phyloP scores from a whole-genome alignment of 306 rosid genomes.

The Cercis canadensis region DNA sequence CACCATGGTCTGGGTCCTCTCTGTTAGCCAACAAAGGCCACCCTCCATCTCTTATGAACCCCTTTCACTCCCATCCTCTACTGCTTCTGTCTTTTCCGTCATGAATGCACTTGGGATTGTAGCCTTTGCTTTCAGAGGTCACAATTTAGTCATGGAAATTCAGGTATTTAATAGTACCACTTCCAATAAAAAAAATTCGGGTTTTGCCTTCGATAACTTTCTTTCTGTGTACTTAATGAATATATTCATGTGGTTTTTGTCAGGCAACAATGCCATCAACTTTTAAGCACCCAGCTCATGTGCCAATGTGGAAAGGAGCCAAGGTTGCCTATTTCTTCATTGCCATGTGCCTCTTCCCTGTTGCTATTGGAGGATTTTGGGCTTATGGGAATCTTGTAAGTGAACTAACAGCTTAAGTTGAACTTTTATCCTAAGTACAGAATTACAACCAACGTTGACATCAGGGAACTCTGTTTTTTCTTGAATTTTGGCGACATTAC shows the following conservation, averaged over 20 bases:
- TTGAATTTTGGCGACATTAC: background rate
- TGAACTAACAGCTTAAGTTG: slow-evolving; percentile 4
- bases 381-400: slow-evolving; percentile 96
- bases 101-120: slow-evolving; percentile 93
- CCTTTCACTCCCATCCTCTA: slow-evolving; percentile 54
- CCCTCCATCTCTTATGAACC: slow-evolving; percentile 85
- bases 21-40: slow-evolving; percentile 91
- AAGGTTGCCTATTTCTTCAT: slow-evolving; percentile 97
- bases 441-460: background rate
- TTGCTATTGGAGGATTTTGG: slow-evolving; percentile 98
- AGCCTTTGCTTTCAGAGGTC: slow-evolving; percentile 98
- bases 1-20: slow-evolving; percentile 98
- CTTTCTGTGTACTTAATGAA: slow-evolving; percentile 1
- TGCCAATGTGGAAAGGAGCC: slow-evolving; percentile 99
- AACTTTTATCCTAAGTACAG: background rate
- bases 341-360: slow-evolving; percentile 93
- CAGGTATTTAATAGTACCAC: slow-evolving; percentile 57
- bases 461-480: background rate
- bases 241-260: slow-evolving; percentile 25
- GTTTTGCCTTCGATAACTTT: background rate
- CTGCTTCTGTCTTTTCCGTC: slow-evolving; percentile 75
- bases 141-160: slow-evolving; percentile 86
- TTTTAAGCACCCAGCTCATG: slow-evolving; percentile 97
- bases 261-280: slow-evolving; percentile 99
- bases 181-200: background rate